phyloP scores from a whole-genome alignment of 257 asterid species.

The Jacaranda copaia region DNA sequence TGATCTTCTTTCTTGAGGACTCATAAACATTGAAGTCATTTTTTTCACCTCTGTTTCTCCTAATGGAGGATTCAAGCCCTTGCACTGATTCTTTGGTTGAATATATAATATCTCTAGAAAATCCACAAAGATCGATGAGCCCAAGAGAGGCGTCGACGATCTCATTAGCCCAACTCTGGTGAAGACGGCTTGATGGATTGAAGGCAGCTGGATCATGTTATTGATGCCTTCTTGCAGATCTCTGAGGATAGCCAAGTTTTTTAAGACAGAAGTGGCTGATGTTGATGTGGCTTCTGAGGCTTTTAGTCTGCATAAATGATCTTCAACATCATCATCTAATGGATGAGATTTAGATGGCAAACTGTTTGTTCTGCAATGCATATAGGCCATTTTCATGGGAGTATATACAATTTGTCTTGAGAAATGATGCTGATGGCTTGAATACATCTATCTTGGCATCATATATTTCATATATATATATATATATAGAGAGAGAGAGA shows the following conservation, averaged over 20 bases:
- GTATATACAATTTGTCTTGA: background rate
- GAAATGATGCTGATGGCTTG: constrained; percentile 5
- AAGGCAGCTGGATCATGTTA: constrained; percentile 42
- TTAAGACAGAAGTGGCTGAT: constrained; percentile 33
- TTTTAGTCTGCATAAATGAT: constrained; percentile 38
- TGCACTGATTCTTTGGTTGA: constrained; percentile 45
- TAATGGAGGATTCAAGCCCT: constrained; percentile 42
- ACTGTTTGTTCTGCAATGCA: constrained; percentile 41
- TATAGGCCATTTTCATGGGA: constrained; percentile 31
- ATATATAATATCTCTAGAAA: constrained; percentile 34
- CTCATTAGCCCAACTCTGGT: constrained; percentile 33
- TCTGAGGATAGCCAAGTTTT: constrained; percentile 42
- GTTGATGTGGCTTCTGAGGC: constrained; percentile 30
- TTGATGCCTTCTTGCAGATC: constrained; percentile 39
- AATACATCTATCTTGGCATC: background rate
- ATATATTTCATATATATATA: background rate
- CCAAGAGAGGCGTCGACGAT: constrained; percentile 42
- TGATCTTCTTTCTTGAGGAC: constrained; percentile 35
- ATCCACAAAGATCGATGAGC: constrained; percentile 43
- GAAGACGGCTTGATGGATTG: constrained; percentile 35
- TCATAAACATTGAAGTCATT: constrained; percentile 29
- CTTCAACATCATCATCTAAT: constrained; percentile 18
- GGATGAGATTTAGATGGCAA: constrained; percentile 33
- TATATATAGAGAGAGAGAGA: background rate
- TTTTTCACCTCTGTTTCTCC: constrained; percentile 37